Evolutionary conservation across 1,139 yeast genomes (phyloP), one percentile per base, ranked within the genome.

Genomic region (Wickerhamomyces sp.): DNA sequence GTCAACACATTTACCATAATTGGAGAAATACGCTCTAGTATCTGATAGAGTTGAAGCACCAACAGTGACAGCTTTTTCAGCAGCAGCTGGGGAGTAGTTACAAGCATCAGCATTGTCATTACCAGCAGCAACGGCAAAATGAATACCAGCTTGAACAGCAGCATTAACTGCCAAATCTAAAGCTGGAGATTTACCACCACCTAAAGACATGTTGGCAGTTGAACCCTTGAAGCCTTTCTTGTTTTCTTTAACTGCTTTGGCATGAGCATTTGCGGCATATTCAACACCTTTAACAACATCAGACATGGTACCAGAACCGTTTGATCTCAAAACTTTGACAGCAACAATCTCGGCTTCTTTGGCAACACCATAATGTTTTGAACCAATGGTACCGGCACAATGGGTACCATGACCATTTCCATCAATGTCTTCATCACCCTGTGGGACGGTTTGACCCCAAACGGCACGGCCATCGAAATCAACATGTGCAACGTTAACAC

Each of bases 351-450:
- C 71, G 37, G 86, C 90, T 50, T 79, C 75, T 67, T 86, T 86
- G 52, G 94, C 87, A 51, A 86, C 86, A 70, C 95, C 95, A 60
- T 82, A 85, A 50, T 77, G 70, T 52, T 75, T 72, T 26, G 93
- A 83, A 35, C 82, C 94, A 61, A 85, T 83, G 43, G 89, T 83
- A 68, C 94, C 95, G 27, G 94, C 91, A 75, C 91, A 84, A 64
- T 86, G 95, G 47, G 94, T 84, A 52, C 76, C 76, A 71, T 93
- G 99, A 45, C 98, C 99, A 64, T 91, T 91, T 45, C 95, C 95
- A 66, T 93, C 98, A 43, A 71, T 64, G 61, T 91, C 96, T 42
- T 73, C 75, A 63, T 91, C 96, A 56, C 89, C 93, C 40, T 68
- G 62, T 46, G 97, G 96, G 55, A 93, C 76, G 40, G 98, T 90